phyloP scores from a whole-genome alignment of 305 asterid genomes.

The Striga hermonthica region DNA sequence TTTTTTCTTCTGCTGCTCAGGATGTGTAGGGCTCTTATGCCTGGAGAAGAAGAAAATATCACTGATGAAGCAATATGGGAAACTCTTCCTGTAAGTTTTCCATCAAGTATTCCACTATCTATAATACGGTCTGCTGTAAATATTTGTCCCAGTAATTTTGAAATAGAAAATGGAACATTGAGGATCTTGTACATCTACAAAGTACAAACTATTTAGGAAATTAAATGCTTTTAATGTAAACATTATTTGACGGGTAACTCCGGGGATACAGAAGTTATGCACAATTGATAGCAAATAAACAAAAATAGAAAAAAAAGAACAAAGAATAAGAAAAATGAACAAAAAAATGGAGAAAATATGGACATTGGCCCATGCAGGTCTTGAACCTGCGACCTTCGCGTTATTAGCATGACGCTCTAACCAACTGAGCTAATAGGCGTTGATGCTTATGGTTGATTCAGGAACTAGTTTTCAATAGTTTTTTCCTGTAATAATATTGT shows the following conservation, averaged over 20 bases:
- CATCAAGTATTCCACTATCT: slow-evolving; percentile 1
- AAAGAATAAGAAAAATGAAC: too few species aligned
- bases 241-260: not conserved
- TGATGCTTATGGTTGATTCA: not conserved
- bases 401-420: slow-evolving; percentile 69
- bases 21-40: slow-evolving; percentile 95
- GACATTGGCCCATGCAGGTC: slow-evolving; percentile 55
- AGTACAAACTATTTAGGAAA: not conserved
- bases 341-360: too few species aligned
- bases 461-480: not conserved
- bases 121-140: not conserved
- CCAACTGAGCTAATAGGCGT: slow-evolving; percentile 15
- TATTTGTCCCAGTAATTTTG: slow-evolving; percentile 1
- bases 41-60: slow-evolving; percentile 87
- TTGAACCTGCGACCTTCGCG: slow-evolving; percentile 89
- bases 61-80: slow-evolving; percentile 95
- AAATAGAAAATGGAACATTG: not conserved
- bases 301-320: too few species aligned
- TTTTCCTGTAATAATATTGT: not conserved
- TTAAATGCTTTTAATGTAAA: not conserved
- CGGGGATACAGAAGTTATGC: not conserved
- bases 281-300: not conserved
- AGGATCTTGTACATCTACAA: not conserved
- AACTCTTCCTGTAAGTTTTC: slow-evolving; percentile 80
- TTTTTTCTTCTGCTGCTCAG: slow-evolving; percentile 40